Conservation (phyloP, 78 protist species). For the Dictyostelium discoideum region DNA sequence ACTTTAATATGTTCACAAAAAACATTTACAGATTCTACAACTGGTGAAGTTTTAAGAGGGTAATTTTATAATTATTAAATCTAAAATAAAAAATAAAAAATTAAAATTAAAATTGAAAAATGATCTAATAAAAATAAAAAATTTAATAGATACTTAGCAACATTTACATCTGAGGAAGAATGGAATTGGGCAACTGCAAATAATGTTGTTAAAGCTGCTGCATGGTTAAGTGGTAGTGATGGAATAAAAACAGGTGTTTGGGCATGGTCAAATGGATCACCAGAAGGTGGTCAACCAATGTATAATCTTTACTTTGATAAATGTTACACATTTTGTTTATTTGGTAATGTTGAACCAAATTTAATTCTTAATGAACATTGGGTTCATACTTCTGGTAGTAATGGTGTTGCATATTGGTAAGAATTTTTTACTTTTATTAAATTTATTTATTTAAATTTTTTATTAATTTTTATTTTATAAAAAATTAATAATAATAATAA, state of each 20-base stretch:
- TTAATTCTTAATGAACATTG: slow-evolving; percentile 29
- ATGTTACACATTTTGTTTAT: slow-evolving; percentile 34
- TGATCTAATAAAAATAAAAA: not conserved
- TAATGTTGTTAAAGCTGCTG: not conserved
- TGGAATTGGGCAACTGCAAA: not conserved
- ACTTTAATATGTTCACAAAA: not conserved
- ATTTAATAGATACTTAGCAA: slow-evolving; percentile 7
- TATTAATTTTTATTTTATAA: not conserved
- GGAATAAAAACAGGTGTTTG: not conserved
- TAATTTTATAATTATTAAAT: not conserved
- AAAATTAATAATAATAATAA: slow-evolving; percentile 9
- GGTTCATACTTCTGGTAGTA: slow-evolving; percentile 21
- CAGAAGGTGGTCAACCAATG: slow-evolving; percentile 40
- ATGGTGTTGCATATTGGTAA: not conserved
- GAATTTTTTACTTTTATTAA: not conserved
- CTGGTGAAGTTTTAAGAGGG: not conserved
- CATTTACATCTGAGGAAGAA: slow-evolving; percentile 16
- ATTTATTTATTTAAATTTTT: not conserved
- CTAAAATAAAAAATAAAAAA: not conserved
- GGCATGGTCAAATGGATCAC: slow-evolving; percentile 1
- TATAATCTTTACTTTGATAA: slow-evolving; percentile 35
- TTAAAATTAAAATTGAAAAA: not conserved
- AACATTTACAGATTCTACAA: not conserved
- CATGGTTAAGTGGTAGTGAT: slow-evolving; percentile 27
- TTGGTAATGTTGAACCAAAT: slow-evolving; percentile 29